phyloP scores from a whole-genome alignment of 202 grass and related monocot species.

The Elaeis oleifera region DNA sequence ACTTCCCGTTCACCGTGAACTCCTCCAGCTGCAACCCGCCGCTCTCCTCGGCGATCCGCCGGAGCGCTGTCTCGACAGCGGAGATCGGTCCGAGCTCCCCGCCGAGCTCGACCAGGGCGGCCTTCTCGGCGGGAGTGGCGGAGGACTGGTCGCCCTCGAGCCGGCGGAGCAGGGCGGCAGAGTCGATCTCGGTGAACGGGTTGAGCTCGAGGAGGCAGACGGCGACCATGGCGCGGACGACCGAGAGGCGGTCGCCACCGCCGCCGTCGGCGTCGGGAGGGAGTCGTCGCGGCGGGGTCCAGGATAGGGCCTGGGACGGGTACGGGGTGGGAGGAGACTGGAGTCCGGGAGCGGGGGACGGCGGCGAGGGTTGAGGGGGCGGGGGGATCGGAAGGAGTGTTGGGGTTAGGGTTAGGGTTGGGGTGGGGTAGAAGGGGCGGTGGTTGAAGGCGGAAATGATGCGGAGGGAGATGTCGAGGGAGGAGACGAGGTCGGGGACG shows the following conservation, averaged over 20 bases:
- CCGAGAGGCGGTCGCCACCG: constrained; percentile 34
- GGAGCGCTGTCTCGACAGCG: constrained; percentile 59
- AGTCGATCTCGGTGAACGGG: constrained; percentile 82
- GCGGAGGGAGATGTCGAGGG: constrained; percentile 55
- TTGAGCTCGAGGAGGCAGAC: constrained; percentile 80
- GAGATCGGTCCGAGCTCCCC: constrained; percentile 48
- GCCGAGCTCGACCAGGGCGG: constrained; percentile 59
- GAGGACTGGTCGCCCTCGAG: constrained; percentile 64
- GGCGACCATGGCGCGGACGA: constrained; percentile 83
- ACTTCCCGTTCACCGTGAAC: constrained; percentile 68
- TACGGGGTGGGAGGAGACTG: constrained; percentile 41
- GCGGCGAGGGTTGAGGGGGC: constrained; percentile 30
- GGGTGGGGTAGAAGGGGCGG: constrained; percentile 54
- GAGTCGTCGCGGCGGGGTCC: background rate
- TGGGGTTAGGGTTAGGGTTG: constrained; percentile 34
- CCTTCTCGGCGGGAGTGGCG: constrained; percentile 45
- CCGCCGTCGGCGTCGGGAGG: constrained; percentile 23
- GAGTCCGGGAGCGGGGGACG: constrained; percentile 1
- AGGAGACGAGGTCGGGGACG: constrained; percentile 55
- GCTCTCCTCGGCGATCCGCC: constrained; percentile 66
- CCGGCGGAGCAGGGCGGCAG: constrained; percentile 59
- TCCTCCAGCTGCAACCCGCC: constrained; percentile 81
- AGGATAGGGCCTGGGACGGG: constrained; percentile 34
- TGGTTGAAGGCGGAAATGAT: constrained; percentile 55
- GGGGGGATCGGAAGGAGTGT: constrained; percentile 23